Evolutionary conservation across 2,329 filamentous ascomycete genomes (phyloP).

Genomic region (Aspergillus tanneri): DNA sequence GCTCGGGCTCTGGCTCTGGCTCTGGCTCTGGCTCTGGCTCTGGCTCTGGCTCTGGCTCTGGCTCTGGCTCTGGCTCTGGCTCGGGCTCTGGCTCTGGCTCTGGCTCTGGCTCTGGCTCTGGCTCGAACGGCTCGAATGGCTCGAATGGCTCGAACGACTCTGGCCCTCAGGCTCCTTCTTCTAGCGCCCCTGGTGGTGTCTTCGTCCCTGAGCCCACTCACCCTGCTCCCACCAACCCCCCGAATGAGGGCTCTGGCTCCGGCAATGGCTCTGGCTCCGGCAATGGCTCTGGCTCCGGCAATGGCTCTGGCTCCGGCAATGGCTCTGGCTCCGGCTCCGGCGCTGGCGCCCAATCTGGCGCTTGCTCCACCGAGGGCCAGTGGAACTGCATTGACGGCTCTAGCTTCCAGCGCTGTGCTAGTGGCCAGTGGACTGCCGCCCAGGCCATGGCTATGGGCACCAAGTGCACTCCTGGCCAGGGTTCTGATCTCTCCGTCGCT

Average conservation of each 20-base stretch:
- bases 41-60: background rate
- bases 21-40: background rate
- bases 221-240: background rate
- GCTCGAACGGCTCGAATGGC: too few species aligned
- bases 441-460: constrained; percentile 56
- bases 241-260: constrained; percentile 19
- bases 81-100: too few species aligned
- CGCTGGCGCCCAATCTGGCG: constrained; percentile 37
- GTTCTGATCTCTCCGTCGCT: constrained; percentile 25
- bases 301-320: constrained; percentile 39
- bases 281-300: constrained; percentile 43
- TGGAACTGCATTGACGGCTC: constrained; percentile 60
- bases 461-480: constrained; percentile 47
- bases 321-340: constrained; percentile 43
- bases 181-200: background rate
- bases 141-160: too few species aligned
- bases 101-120: too few species aligned
- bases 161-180: background rate
- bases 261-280: constrained; percentile 37
- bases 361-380: constrained; percentile 55
- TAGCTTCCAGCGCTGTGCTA: constrained; percentile 63
- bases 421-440: constrained; percentile 54
- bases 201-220: constrained; percentile 8
- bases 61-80: constrained; percentile 1
- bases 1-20: constrained; percentile 5